Evolutionary conservation across 75 land plant species (phyloP).

Genomic region (Picea sitchensis): DNA sequence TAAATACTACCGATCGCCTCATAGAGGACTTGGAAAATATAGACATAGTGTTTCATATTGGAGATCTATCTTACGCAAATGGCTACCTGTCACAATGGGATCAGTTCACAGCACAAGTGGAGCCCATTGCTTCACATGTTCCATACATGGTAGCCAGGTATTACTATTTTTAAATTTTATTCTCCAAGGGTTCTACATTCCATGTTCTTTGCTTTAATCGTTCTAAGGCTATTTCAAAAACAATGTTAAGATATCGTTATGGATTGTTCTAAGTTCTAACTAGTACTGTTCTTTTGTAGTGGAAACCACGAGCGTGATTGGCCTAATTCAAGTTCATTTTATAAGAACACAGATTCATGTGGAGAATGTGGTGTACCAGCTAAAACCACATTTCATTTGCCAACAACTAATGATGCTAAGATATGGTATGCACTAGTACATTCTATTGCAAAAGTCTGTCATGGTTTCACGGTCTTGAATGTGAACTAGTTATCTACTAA

Average conservation of each 20-base stretch:
- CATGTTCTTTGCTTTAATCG: background rate
- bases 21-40: slow-evolving; percentile 68
- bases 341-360: slow-evolving; percentile 58
- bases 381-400: slow-evolving; percentile 74
- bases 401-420: slow-evolving; percentile 77
- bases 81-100: slow-evolving; percentile 97
- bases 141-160: slow-evolving; percentile 98
- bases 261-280: background rate
- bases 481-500: background rate
- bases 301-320: slow-evolving; percentile 97
- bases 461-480: background rate
- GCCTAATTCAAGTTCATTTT: slow-evolving; percentile 75
- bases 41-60: slow-evolving; percentile 87
- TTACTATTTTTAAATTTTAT: background rate
- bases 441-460: background rate
- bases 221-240: background rate
- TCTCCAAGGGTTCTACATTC: background rate
- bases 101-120: slow-evolving; percentile 89
- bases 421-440: slow-evolving; percentile 52
- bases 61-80: slow-evolving; percentile 90
- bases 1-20: slow-evolving; percentile 87
- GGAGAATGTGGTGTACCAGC: slow-evolving; percentile 91
- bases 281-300: slow-evolving; percentile 41
- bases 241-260: background rate
- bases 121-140: slow-evolving; percentile 71